Evolutionary conservation across 345 rosid species (phyloP).

Genomic region (Hevea brasiliensis): DNA sequence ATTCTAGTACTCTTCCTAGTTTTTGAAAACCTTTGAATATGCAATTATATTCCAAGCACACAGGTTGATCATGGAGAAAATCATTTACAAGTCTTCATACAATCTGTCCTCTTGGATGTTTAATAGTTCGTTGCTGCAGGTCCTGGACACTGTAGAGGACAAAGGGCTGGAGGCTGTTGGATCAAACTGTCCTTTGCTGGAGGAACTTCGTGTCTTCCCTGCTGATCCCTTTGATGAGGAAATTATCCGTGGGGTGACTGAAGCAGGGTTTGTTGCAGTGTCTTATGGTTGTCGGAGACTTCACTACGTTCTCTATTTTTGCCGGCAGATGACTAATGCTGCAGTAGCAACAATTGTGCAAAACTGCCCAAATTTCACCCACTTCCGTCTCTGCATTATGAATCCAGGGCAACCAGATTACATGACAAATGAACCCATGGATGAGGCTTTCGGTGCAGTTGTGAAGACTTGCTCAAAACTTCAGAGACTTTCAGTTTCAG

Average conservation of each 20-base stretch:
- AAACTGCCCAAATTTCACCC: constrained; percentile 72
- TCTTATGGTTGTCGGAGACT: constrained; percentile 60
- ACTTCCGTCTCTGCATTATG: constrained; percentile 76
- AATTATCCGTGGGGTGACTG: constrained; percentile 52
- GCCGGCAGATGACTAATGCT: constrained; percentile 71
- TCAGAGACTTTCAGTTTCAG: constrained; percentile 65
- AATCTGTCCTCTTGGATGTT: not conserved
- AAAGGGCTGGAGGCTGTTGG: constrained; percentile 65
- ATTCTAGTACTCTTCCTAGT: not conserved
- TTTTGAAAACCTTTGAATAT: not conserved
- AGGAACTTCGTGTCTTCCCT: constrained; percentile 76
- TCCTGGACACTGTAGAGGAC: constrained; percentile 65
- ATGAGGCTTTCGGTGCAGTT: constrained; percentile 74
- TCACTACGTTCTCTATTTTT: constrained; percentile 66
- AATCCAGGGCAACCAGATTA: constrained; percentile 65
- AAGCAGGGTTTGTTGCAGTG: constrained; percentile 60
- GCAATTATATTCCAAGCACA: not conserved
- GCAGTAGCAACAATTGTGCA: constrained; percentile 60
- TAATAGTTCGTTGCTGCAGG: constrained; percentile 37
- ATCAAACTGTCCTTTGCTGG: constrained; percentile 51
- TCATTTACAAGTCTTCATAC: not conserved
- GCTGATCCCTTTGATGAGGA: constrained; percentile 61
- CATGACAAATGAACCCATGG: constrained; percentile 59
- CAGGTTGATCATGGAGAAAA: not conserved
- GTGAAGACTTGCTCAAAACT: constrained; percentile 62